These are phyloP conservation scores for Tagetes patula DNA, from an alignment of 129 eudicot species.

Conservation along the genomic window DNA sequence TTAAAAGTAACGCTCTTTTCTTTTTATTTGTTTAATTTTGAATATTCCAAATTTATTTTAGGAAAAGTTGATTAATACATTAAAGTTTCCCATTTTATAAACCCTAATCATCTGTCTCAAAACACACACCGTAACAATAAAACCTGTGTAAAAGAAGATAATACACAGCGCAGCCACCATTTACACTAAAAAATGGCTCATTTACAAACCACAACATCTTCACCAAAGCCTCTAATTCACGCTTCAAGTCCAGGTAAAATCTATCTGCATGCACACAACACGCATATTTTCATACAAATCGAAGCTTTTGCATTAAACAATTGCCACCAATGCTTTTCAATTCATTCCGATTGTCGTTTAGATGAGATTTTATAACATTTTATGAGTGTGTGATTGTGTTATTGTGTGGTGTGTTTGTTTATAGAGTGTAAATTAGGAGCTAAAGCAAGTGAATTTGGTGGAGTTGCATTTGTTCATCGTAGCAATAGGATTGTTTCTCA, in stretches of 20 bases:
- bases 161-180: constrained; percentile 15
- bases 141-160: neutral
- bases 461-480: constrained; percentile 45
- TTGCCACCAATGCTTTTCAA: neutral
- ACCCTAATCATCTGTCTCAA: constrained; percentile 1
- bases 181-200: constrained; percentile 46
- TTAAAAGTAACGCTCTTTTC: no score
- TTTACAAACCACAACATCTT: constrained; percentile 43
- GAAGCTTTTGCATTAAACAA: no score
- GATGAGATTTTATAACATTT: neutral
- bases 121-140: neutral
- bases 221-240: constrained; percentile 40
- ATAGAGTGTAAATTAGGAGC: constrained; percentile 54
- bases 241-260: constrained; percentile 43
- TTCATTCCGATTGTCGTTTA: neutral
- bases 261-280: constrained; percentile 1
- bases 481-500: constrained; percentile 30
- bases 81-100: neutral
- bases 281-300: no score
- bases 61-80: no score
- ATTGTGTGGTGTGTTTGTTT: neutral
- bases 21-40: no score
- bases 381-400: neutral
- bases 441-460: constrained; percentile 62
- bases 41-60: no score